Evolutionary conservation across 345 rosid genomes (phyloP).

Genomic region (Microthlaspi erraticum): DNA sequence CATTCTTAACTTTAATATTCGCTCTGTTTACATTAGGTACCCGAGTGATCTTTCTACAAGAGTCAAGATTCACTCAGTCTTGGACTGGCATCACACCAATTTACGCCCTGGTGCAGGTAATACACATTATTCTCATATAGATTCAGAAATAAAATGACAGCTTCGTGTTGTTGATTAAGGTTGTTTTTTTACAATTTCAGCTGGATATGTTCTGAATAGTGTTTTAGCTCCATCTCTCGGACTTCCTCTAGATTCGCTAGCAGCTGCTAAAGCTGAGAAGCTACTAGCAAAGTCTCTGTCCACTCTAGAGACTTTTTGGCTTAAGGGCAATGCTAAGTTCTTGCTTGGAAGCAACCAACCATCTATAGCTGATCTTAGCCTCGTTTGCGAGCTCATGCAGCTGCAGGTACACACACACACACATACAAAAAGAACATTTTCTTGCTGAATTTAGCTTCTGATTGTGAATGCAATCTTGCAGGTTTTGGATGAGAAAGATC

Average conservation of each 20-base stretch:
- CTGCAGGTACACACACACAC: constrained; percentile 56
- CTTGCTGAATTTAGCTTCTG: neutral
- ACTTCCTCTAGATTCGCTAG: constrained; percentile 54
- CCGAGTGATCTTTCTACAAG: constrained; percentile 81
- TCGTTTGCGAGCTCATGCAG: constrained; percentile 81
- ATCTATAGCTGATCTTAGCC: constrained; percentile 85
- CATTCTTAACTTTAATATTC: neutral
- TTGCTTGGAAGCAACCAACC: constrained; percentile 78
- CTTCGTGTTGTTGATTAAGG: constrained; percentile 3
- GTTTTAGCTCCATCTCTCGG: constrained; percentile 64
- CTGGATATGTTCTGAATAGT: constrained; percentile 50
- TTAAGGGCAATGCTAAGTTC: constrained; percentile 68
- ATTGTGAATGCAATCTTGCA: constrained; percentile 26
- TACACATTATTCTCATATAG: neutral
- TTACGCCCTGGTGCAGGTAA: constrained; percentile 77
- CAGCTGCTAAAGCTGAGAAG: constrained; percentile 74
- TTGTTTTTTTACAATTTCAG: constrained; percentile 45
- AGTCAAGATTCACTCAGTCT: constrained; percentile 77
- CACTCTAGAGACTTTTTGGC: constrained; percentile 78
- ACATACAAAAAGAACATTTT: neutral
- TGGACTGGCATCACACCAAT: constrained; percentile 91
- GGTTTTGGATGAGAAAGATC: constrained; percentile 75
- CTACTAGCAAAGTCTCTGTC: constrained; percentile 57
- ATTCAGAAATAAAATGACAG: neutral
- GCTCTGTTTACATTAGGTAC: constrained; percentile 55